A percentile compares a stretch with the other conserved stretches of the same genome.
Evolutionary conservation across 805 yeast species (phyloP).

Genomic region (Starmerella stellata): DNA sequence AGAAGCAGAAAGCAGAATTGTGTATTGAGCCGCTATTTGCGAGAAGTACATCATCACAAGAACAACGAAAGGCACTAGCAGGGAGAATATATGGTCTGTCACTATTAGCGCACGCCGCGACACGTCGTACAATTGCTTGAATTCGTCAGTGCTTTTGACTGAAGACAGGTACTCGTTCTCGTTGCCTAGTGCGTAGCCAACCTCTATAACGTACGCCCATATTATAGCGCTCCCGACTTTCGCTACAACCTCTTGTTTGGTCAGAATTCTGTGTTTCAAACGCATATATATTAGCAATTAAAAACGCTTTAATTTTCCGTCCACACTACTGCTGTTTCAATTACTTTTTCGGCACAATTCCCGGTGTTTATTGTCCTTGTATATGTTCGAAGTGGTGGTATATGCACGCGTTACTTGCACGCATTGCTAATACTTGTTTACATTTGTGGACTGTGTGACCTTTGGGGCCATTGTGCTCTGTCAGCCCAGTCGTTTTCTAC

Average conservation of each 20-base stretch:
- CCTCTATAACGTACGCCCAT: background rate
- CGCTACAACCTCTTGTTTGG: background rate
- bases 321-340: too few species aligned
- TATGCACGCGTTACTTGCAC: too few species aligned
- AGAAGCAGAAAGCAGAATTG: background rate
- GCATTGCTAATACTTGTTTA: too few species aligned
- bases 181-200: slow-evolving; percentile 7
- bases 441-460: too few species aligned
- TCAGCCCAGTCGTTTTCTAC: too few species aligned
- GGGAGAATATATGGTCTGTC: slow-evolving; percentile 15
- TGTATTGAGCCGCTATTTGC: background rate
- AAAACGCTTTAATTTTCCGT: too few species aligned
- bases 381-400: too few species aligned
- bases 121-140: slow-evolving; percentile 10
- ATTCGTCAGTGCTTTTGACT: slow-evolving; percentile 9
- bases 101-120: slow-evolving; percentile 13
- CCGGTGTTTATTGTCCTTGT: too few species aligned
- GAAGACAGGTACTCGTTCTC: slow-evolving; percentile 17
- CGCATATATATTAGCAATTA: too few species aligned
- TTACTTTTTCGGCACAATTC: too few species aligned
- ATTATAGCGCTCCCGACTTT: background rate
- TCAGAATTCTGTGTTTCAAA: background rate
- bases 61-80: slow-evolving; percentile 12
- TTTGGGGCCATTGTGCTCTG: too few species aligned
- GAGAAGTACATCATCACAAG: slow-evolving; percentile 3